A percentile compares a stretch with the other conserved stretches of the same genome.
These are phyloP conservation scores for Tuber borchii DNA, from an alignment of 495 filamentous ascomycete genomes.

Conservation along the genomic window DNA sequence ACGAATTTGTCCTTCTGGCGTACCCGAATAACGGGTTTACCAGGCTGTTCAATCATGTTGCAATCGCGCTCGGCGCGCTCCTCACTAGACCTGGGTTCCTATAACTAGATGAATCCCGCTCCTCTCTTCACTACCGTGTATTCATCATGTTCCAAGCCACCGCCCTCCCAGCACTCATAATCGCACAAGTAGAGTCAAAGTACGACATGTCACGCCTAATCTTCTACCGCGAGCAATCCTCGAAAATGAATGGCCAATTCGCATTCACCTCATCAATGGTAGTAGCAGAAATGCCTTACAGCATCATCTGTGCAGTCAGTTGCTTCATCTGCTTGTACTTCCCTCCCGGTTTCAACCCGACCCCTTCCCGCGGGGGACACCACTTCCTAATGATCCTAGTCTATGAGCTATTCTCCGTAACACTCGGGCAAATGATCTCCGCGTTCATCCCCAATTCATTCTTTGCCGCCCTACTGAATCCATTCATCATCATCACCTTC, in stretches of 20 bases:
- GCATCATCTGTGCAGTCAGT: slow-evolving; percentile 60
- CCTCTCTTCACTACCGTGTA: slow-evolving; percentile 67
- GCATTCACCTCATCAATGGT: slow-evolving; percentile 67
- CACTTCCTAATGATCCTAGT: slow-evolving; percentile 76
- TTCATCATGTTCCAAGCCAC: slow-evolving; percentile 81
- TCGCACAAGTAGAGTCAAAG: slow-evolving; percentile 70
- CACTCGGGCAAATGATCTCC: slow-evolving; percentile 62
- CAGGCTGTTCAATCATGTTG: slow-evolving; percentile 67
- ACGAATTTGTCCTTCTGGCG: slow-evolving; percentile 66
- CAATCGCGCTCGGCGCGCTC: slow-evolving; percentile 63
- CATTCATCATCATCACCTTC: slow-evolving; percentile 71
- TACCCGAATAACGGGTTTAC: slow-evolving; percentile 70
- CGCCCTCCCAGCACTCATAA: slow-evolving; percentile 66
- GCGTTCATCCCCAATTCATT: slow-evolving; percentile 64
- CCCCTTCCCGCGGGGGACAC: slow-evolving; percentile 60
- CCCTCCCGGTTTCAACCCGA: slow-evolving; percentile 57
- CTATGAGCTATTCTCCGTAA: slow-evolving; percentile 70
- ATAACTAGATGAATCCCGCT: slow-evolving; percentile 59
- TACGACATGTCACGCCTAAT: slow-evolving; percentile 67
- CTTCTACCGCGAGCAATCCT: slow-evolving; percentile 70
- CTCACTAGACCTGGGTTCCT: slow-evolving; percentile 69
- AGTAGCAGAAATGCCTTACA: slow-evolving; percentile 70
- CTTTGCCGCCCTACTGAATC: slow-evolving; percentile 66
- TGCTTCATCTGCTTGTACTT: slow-evolving; percentile 75
- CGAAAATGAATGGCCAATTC: slow-evolving; percentile 69